Evolutionary conservation across 106 monocot genomes (phyloP).

Genomic region (Cymbidium sinense): DNA sequence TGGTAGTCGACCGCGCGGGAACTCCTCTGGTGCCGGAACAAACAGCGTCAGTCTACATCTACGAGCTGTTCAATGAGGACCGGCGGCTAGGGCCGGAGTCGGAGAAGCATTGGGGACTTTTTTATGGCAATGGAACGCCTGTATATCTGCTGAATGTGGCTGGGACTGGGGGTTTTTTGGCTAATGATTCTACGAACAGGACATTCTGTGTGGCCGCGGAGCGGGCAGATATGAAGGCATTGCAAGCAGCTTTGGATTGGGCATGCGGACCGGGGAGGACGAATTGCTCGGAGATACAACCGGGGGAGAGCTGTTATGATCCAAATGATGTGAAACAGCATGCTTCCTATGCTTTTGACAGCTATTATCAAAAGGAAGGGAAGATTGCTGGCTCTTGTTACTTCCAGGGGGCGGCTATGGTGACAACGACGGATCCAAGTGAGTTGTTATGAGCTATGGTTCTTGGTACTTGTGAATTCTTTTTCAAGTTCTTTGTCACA

Average conservation of each 20-base stretch:
- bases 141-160: slow-evolving; percentile 70
- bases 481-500: not conserved
- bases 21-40: slow-evolving; percentile 70
- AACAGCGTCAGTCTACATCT: slow-evolving; percentile 66
- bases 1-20: slow-evolving; percentile 50
- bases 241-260: slow-evolving; percentile 96
- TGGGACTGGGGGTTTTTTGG: slow-evolving; percentile 77
- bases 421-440: slow-evolving; percentile 97
- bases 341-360: slow-evolving; percentile 87
- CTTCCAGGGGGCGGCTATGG: slow-evolving; percentile 88
- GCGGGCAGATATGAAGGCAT: slow-evolving; percentile 32
- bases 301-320: slow-evolving; percentile 70
- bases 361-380: slow-evolving; percentile 80
- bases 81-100: slow-evolving; percentile 53
- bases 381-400: slow-evolving; percentile 64
- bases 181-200: slow-evolving; percentile 67
- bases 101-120: slow-evolving; percentile 89
- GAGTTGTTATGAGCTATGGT: slow-evolving; percentile 19
- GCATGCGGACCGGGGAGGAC: slow-evolving; percentile 85
- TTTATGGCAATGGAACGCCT: slow-evolving; percentile 62
- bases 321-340: slow-evolving; percentile 66
- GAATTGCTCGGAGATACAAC: slow-evolving; percentile 81
- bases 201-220: slow-evolving; percentile 82
- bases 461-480: not conserved
- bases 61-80: slow-evolving; percentile 95